These are phyloP conservation scores for Hemileia vastatrix DNA, from an alignment of 1,284 basidiomycete genomes.

Conservation along the genomic window DNA sequence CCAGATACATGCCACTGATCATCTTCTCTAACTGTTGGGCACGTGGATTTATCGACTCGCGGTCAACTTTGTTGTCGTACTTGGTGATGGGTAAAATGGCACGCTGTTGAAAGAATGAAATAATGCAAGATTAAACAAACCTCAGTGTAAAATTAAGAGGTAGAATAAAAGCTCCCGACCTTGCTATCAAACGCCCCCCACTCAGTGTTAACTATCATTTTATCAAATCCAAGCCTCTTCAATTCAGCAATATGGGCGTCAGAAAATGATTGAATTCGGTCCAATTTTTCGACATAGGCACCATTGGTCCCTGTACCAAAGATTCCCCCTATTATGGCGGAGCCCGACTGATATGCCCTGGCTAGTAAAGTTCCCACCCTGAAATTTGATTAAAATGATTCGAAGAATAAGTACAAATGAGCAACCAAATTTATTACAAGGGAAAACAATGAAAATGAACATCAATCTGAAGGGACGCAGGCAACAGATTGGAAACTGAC, in stretches of 20 bases:
- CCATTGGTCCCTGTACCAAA: slow-evolving; percentile 98
- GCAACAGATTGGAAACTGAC: slow-evolving; percentile 49
- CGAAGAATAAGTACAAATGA: background rate
- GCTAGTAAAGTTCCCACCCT: slow-evolving; percentile 91
- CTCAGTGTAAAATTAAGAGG: background rate
- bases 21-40: slow-evolving; percentile 97
- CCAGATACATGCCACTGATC: slow-evolving; percentile 95
- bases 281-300: slow-evolving; percentile 80
- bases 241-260: slow-evolving; percentile 53
- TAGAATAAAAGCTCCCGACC: slow-evolving; percentile 48
- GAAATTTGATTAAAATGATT: slow-evolving; percentile 49
- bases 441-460: background rate
- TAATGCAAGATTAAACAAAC: background rate
- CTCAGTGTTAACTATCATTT: slow-evolving; percentile 95
- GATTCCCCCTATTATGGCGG: slow-evolving; percentile 79
- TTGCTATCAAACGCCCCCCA: slow-evolving; percentile 93
- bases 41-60: slow-evolving; percentile 83
- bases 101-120: slow-evolving; percentile 51
- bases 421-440: background rate
- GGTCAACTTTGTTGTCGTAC: slow-evolving; percentile 87
- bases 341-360: slow-evolving; percentile 78
- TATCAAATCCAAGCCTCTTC: slow-evolving; percentile 44
- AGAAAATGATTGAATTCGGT: slow-evolving; percentile 72
- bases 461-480: background rate
- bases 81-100: slow-evolving; percentile 76